These are phyloP conservation scores for Phaffia australis DNA, from an alignment of 768 basidiomycete genomes.

Conservation along the genomic window DNA sequence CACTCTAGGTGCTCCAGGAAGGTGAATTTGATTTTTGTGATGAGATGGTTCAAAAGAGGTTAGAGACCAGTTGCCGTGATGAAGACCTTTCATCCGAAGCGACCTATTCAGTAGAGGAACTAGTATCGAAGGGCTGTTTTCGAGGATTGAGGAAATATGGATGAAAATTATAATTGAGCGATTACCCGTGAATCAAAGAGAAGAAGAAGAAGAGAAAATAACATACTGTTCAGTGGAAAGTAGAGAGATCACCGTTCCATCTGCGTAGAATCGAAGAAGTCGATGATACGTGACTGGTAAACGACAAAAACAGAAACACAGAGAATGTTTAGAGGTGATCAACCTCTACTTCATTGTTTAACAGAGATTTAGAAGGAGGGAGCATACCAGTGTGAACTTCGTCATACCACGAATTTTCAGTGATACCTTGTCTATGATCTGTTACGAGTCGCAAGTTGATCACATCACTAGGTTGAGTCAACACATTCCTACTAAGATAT, in stretches of 20 bases:
- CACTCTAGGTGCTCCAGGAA: slow-evolving; percentile 1
- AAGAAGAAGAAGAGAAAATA: background rate
- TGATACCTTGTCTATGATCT: background rate
- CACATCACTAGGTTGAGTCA: background rate
- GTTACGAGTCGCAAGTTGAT: background rate
- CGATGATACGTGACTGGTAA: slow-evolving; percentile 20
- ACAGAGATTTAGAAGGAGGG: too few species aligned
- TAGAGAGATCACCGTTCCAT: slow-evolving; percentile 13
- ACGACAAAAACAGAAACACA: too few species aligned
- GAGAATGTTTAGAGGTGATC: too few species aligned
- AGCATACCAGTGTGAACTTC: background rate
- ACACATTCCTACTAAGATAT: background rate
- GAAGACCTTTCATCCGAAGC: slow-evolving; percentile 22
- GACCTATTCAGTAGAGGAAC: slow-evolving; percentile 11
- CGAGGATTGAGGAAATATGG: background rate
- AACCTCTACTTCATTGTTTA: too few species aligned
- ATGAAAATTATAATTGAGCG: background rate
- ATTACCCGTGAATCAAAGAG: background rate
- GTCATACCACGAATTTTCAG: slow-evolving; percentile 6
- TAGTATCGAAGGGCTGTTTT: slow-evolving; percentile 15
- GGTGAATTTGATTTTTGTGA: background rate
- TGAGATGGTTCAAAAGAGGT: background rate
- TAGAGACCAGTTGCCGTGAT: slow-evolving; percentile 14
- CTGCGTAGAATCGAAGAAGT: slow-evolving; percentile 14
- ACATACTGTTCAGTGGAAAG: slow-evolving; percentile 21